A percentile compares a stretch with the other conserved stretches of the same genome.
phyloP scores from a whole-genome alignment of 2,329 filamentous ascomycete genomes.

The Penicillium verrucosum region DNA sequence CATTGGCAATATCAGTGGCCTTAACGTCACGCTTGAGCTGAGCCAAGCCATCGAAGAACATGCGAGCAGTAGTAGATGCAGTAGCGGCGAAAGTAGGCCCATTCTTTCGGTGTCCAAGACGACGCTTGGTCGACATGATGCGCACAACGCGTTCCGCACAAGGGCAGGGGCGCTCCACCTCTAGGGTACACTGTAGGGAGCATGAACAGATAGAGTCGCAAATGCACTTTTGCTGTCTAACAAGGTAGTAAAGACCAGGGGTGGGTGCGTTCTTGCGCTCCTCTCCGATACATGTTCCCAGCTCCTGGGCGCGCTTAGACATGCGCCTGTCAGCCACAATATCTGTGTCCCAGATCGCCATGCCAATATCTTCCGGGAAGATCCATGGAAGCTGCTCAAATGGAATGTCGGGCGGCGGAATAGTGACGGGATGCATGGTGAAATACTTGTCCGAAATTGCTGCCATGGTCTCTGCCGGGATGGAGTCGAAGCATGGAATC shows the following conservation, averaged over 20 bases:
- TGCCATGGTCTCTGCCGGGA: slow-evolving; percentile 29
- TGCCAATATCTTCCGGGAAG: slow-evolving; percentile 15
- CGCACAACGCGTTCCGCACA: slow-evolving; percentile 37
- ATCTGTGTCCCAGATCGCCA: slow-evolving; percentile 24
- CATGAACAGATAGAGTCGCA: slow-evolving; percentile 35
- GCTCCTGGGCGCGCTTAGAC: slow-evolving; percentile 33
- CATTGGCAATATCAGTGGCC: slow-evolving; percentile 22
- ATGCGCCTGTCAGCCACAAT: slow-evolving; percentile 32
- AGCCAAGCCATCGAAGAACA: slow-evolving; percentile 32
- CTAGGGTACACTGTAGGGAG: slow-evolving; percentile 32
- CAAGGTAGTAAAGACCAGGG: slow-evolving; percentile 25
- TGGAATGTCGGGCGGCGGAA: slow-evolving; percentile 14
- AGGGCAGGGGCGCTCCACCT: slow-evolving; percentile 32
- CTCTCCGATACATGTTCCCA: slow-evolving; percentile 37
- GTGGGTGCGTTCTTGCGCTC: slow-evolving; percentile 28
- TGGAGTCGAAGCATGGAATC: slow-evolving; percentile 29
- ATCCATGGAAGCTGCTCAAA: slow-evolving; percentile 26
- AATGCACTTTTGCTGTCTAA: slow-evolving; percentile 36
- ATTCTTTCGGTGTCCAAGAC: slow-evolving; percentile 8
- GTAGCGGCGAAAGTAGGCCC: neutral
- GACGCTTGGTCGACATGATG: slow-evolving; percentile 26
- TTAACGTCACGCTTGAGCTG: slow-evolving; percentile 21
- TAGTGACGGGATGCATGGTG: slow-evolving; percentile 19
- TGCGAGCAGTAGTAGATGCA: slow-evolving; percentile 24
- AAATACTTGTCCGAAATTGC: slow-evolving; percentile 39